Percentiles rank a stretch among this genome's conserved stretches.
Evolutionary conservation across 2,329 filamentous ascomycete species (phyloP).

Genomic region (Aspergillus sp.): DNA sequence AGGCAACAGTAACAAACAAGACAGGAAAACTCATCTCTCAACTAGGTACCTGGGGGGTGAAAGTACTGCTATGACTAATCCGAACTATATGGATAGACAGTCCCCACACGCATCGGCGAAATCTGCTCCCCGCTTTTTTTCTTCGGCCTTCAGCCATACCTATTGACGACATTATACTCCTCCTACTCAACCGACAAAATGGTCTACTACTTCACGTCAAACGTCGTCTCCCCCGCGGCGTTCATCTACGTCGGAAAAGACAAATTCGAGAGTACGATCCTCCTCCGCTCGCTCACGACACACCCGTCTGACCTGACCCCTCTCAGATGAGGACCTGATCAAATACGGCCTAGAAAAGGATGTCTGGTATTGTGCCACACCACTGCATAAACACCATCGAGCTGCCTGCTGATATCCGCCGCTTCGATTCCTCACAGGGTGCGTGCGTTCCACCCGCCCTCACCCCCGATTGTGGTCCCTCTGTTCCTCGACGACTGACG

Average conservation of each 20-base stretch:
- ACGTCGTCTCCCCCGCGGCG: conserved; percentile 73
- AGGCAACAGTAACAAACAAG: no score
- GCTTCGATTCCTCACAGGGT: conserved; percentile 24
- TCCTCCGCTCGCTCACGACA: neutral
- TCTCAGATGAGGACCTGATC: conserved; percentile 88
- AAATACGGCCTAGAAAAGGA: conserved; percentile 93
- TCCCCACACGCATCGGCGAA: conserved; percentile 1
- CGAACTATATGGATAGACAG: no score
- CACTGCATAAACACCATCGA: no score
- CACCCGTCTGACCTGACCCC: no score
- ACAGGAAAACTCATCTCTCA: no score
- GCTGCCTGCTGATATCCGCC: no score
- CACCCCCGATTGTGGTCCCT: no score
- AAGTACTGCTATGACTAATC: no score
- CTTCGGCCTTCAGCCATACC: neutral
- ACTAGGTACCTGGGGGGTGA: no score
- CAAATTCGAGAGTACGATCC: conserved; percentile 86
- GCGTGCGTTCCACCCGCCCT: conserved; percentile 18
- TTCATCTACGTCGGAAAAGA: conserved; percentile 97
- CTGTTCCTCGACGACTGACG: no score
- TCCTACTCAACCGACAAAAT: conserved; percentile 37
- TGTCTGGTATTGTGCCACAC: conserved; percentile 65
- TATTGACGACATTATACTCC: no score
- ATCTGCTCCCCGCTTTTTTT: conserved; percentile 2
- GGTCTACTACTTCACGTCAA: conserved; percentile 97